A percentile compares a stretch with the other conserved stretches of the same genome.
These are phyloP conservation scores for Cystoisospora suis DNA, from an alignment of 169 alveolate genomes.

Conservation along the genomic window DNA sequence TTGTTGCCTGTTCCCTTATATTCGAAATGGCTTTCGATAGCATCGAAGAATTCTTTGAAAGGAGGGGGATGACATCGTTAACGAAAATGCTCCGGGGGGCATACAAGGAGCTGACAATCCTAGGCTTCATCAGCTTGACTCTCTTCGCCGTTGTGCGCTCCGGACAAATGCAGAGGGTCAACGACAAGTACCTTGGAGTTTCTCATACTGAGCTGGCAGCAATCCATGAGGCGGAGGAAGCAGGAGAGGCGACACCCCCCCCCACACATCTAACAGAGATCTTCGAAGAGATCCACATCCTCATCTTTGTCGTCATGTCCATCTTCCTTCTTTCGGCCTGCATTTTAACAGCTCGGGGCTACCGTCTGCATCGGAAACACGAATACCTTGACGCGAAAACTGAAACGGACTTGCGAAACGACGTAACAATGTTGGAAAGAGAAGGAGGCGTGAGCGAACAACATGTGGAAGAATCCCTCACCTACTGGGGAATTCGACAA, in stretches of 20 bases:
- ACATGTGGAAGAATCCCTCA: background rate
- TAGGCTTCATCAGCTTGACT: constrained; percentile 61
- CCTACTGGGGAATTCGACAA: constrained; percentile 49
- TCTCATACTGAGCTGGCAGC: constrained; percentile 65
- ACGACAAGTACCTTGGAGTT: constrained; percentile 62
- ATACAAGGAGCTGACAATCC: constrained; percentile 64
- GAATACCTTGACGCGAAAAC: constrained; percentile 38
- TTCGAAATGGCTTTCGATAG: constrained; percentile 38
- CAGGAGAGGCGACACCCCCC: constrained; percentile 43
- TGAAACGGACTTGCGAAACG: constrained; percentile 20
- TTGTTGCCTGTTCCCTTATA: constrained; percentile 22
- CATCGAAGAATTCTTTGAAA: constrained; percentile 16
- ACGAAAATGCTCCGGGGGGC: constrained; percentile 41
- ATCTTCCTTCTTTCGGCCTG: constrained; percentile 37
- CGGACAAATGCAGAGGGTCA: constrained; percentile 47
- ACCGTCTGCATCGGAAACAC: constrained; percentile 24
- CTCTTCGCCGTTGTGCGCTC: constrained; percentile 30
- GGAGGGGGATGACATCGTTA: constrained; percentile 22
- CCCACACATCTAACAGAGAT: constrained; percentile 66
- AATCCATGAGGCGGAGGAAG: constrained; percentile 44
- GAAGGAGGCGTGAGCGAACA: background rate
- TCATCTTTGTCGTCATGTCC: constrained; percentile 59
- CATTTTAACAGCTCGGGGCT: constrained; percentile 39
- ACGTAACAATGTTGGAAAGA: background rate
- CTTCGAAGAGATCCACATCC: constrained; percentile 60